Base-by-base conservation (phyloP, 2,329 filamentous ascomycete genomes). In the Macrophomina phaseolina region DNA sequence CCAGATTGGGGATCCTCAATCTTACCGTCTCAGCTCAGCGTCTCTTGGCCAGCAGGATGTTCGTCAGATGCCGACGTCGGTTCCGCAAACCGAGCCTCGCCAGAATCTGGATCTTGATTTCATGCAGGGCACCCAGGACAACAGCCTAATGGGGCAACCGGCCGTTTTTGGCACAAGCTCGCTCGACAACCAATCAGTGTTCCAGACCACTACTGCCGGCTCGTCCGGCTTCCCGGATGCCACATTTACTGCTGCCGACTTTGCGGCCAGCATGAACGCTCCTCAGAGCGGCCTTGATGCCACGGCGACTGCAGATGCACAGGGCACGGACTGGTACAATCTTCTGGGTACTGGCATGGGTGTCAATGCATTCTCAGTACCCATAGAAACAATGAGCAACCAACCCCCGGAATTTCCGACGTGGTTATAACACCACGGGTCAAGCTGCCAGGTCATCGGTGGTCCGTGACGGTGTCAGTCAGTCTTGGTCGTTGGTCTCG, bases 71-170 rank as follows among this genome's bases (percentile, higher is more conserved):
- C 70, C 75, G 23, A 71, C 75, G 18, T 70, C 76, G 23, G 68
- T 76, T 34, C 69, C 73, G 36, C 62, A 70, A 58, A 53, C 69
- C 28, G 67, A 73, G 32, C 71, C 72, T 40, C 67, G 70, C 28
- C 73, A 73, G 52, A 69, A 68, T 28, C 70, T 76, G 48, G 74
- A 78, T 36, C 67, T 75, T 23, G 73, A 76, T 55, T 76, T 74
- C 66, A 67, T 72, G 63, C 76, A 76, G 65, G 30, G 49, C 40
- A 51, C 60, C 2, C 67, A 55, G 30, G 66, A 67, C 11, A 40
- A 49, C 30, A 61, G 46, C 5, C 34, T 66, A 4, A 60, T 67
- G 52, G 48, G 38, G 36, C 63, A 65, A 23, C 16, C 36, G 9
- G 51, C 38, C 38, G 51, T 65, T 28, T 58, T 58, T 23, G 53